A percentile compares a stretch with the other conserved stretches of the same genome.
These are phyloP conservation scores for Orobanche coerulescens DNA, from an alignment of 257 asterid genomes.

Conservation along the genomic window DNA sequence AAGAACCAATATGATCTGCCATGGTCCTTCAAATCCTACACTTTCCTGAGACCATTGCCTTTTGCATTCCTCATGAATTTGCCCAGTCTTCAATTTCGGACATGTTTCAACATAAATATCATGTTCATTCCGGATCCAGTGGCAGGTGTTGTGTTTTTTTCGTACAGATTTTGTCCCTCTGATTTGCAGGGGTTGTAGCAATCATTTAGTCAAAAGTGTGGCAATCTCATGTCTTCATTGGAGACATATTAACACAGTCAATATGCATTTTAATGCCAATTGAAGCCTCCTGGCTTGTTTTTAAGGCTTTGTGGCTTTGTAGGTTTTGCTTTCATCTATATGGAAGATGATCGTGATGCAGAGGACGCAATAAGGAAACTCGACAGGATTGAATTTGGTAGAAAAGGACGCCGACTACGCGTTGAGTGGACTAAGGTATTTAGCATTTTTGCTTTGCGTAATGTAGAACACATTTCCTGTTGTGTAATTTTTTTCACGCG, in stretches of 20 bases:
- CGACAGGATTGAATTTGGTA: slow-evolving; percentile 82
- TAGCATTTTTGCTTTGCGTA: neutral
- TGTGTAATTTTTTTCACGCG: neutral
- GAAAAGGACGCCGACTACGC: slow-evolving; percentile 75
- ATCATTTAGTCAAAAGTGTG: slow-evolving; percentile 34
- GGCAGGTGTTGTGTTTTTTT: slow-evolving; percentile 91
- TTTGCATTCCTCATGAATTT: slow-evolving; percentile 92
- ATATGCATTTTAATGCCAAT: slow-evolving; percentile 19
- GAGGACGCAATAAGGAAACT: slow-evolving; percentile 88
- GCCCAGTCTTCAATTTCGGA: slow-evolving; percentile 84
- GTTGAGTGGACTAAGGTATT: slow-evolving; percentile 91
- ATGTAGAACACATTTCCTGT: neutral
- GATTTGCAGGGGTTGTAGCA: slow-evolving; percentile 38
- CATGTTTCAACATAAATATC: slow-evolving; percentile 81
- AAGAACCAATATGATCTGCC: slow-evolving; percentile 90
- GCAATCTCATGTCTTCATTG: slow-evolving; percentile 28
- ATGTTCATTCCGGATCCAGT: slow-evolving; percentile 83
- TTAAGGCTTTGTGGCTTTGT: slow-evolving; percentile 25
- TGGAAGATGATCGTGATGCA: slow-evolving; percentile 96
- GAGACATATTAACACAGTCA: slow-evolving; percentile 34
- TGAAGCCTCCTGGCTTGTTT: slow-evolving; percentile 22
- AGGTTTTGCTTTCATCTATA: slow-evolving; percentile 91
- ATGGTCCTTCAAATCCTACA: slow-evolving; percentile 74
- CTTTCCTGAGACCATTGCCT: slow-evolving; percentile 85
- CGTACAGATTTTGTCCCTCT: slow-evolving; percentile 36